Conservation (phyloP, 192 early-diverging fungal species). For the Podochytrium sp. region DNA sequence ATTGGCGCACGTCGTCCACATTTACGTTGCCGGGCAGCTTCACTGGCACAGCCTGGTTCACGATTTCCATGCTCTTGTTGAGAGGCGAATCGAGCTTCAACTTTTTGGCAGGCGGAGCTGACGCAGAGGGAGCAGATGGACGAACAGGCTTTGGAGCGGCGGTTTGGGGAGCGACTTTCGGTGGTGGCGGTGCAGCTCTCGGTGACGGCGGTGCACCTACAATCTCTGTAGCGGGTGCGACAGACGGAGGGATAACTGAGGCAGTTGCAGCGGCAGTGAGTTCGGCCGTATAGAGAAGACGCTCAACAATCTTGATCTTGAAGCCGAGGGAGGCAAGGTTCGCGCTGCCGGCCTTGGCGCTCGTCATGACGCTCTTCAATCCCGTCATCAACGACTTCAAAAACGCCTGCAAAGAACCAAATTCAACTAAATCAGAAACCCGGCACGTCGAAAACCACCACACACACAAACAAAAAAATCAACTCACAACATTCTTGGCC, state of each 20-base stretch:
- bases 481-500: slow-evolving; percentile 3
- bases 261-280: background rate
- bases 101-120: background rate
- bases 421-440: background rate
- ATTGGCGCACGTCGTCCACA: background rate
- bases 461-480: background rate
- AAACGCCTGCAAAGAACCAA: slow-evolving; percentile 5
- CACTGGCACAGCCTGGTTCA: background rate
- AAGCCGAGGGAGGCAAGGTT: slow-evolving; percentile 4
- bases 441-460: no score
- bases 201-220: background rate
- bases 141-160: background rate
- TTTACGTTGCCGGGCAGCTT: background rate
- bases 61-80: background rate
- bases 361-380: slow-evolving; percentile 1
- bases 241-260: background rate
- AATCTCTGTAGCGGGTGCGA: background rate
- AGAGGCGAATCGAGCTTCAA: background rate
- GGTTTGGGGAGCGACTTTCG: background rate
- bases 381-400: slow-evolving; percentile 3
- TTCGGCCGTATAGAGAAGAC: background rate
- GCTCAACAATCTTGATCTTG: slow-evolving; percentile 17
- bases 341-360: background rate
- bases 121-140: background rate
- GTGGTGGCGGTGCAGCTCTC: background rate